Percentiles rank a stretch among this genome's conserved stretches.
Conservation (phyloP, 208 protist genomes). For the Wallacemonas sp. region DNA sequence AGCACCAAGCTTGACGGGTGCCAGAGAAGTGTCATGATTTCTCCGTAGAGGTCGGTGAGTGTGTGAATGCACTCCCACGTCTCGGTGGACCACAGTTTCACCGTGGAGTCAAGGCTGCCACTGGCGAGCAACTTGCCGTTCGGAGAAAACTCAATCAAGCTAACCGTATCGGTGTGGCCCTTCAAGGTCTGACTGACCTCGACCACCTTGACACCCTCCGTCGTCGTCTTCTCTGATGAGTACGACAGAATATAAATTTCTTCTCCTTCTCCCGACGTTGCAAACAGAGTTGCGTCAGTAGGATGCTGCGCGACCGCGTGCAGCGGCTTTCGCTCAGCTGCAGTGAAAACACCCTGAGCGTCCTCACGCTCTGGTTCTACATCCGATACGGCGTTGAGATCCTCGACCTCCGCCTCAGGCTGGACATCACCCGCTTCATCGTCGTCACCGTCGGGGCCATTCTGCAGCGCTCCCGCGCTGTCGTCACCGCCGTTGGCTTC, state of each 20-base stretch:
- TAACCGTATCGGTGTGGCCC: slow-evolving; percentile 83
- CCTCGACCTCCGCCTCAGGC: slow-evolving; percentile 49
- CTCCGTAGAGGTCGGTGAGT: slow-evolving; percentile 84
- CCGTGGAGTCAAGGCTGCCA: slow-evolving; percentile 66
- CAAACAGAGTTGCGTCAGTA: slow-evolving; percentile 43
- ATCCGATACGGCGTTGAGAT: slow-evolving; percentile 80
- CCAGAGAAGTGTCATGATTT: slow-evolving; percentile 89
- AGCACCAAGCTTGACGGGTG: slow-evolving; percentile 93
- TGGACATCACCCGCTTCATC: slow-evolving; percentile 18
- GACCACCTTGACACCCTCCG: slow-evolving; percentile 3
- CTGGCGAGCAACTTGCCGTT: slow-evolving; percentile 78
- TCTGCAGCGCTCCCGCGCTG: slow-evolving; percentile 11
- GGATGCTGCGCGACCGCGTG: slow-evolving; percentile 63
- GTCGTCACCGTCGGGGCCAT: slow-evolving; percentile 13
- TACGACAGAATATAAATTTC: slow-evolving; percentile 60
- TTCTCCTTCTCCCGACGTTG: slow-evolving; percentile 72
- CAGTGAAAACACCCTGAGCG: slow-evolving; percentile 53
- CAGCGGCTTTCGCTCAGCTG: slow-evolving; percentile 52
- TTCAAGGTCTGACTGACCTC: slow-evolving; percentile 35
- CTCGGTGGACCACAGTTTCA: slow-evolving; percentile 73
- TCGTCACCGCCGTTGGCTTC: slow-evolving; percentile 22
- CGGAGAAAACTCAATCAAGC: slow-evolving; percentile 77
- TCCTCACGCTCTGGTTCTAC: slow-evolving; percentile 81
- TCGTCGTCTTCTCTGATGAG: neutral
- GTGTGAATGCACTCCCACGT: slow-evolving; percentile 77